Percentiles rank a stretch among this genome's conserved stretches.
phyloP scores from a whole-genome alignment of 768 basidiomycete species.

The Tylopilus cervinicoccineus region DNA sequence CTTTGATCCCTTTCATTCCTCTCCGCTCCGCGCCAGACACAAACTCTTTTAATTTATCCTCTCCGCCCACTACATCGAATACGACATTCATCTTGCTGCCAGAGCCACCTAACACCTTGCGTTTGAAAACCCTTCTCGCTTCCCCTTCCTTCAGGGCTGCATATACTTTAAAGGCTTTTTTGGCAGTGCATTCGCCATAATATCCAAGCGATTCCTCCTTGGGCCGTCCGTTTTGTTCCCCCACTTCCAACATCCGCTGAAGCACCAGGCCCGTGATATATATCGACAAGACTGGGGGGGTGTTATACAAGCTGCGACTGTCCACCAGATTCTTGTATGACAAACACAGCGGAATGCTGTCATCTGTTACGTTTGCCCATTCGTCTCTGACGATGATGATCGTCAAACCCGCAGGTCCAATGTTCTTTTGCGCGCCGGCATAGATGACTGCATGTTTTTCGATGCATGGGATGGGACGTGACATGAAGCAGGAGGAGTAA shows the following conservation, averaged over 20 bases:
- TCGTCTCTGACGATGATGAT: constrained; percentile 94
- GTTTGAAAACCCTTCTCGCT: constrained; percentile 60
- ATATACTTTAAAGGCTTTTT: constrained; percentile 80
- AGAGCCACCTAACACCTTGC: constrained; percentile 69
- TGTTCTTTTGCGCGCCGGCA: constrained; percentile 97
- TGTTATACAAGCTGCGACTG: constrained; percentile 80
- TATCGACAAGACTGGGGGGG: constrained; percentile 86
- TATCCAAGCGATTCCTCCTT: constrained; percentile 61
- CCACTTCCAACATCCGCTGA: constrained; percentile 50
- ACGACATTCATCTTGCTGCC: constrained; percentile 97
- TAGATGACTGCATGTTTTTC: constrained; percentile 92
- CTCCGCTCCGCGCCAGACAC: constrained; percentile 72
- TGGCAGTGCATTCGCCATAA: constrained; percentile 60
- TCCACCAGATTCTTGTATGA: constrained; percentile 83
- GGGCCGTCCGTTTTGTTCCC: constrained; percentile 11
- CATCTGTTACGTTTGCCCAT: constrained; percentile 63
- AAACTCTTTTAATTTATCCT: constrained; percentile 72
- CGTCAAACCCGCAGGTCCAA: constrained; percentile 91
- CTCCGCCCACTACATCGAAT: constrained; percentile 72
- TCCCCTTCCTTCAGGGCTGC: constrained; percentile 66
- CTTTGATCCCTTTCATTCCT: constrained; percentile 86
- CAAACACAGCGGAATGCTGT: constrained; percentile 76
- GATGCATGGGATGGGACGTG: constrained; percentile 82
- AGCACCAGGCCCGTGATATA: constrained; percentile 89
- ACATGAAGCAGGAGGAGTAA: constrained; percentile 97